These are phyloP conservation scores for Andrographis paniculata DNA, from an alignment of 305 asterid species.

Conservation along the genomic window DNA sequence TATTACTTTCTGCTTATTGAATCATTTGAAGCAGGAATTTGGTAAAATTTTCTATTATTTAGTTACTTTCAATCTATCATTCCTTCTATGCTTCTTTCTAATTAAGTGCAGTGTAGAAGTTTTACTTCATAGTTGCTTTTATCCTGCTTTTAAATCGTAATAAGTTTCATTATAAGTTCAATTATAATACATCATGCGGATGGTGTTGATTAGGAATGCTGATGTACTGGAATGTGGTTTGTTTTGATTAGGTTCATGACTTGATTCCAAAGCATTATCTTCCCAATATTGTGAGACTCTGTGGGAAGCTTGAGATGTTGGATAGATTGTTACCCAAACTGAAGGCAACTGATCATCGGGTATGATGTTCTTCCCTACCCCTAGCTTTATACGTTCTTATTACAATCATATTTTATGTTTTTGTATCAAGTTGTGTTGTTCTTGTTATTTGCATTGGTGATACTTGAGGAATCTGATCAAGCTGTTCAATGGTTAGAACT, in stretches of 20 bases:
- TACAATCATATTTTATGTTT: no score
- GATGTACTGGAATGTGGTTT: slow-evolving; percentile 6
- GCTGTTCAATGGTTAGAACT: no score
- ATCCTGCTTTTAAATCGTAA: neutral
- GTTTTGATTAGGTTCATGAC: slow-evolving; percentile 67
- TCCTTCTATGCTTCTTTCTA: neutral
- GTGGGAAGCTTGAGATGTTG: slow-evolving; percentile 99
- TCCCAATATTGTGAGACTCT: slow-evolving; percentile 75
- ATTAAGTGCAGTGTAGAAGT: slow-evolving; percentile 4
- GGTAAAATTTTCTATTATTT: slow-evolving; percentile 1
- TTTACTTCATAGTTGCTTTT: neutral
- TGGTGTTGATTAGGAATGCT: slow-evolving; percentile 5
- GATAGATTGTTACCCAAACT: slow-evolving; percentile 92
- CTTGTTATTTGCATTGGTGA: no score
- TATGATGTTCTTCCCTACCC: slow-evolving; percentile 16
- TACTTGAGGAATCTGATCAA: no score
- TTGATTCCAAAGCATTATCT: slow-evolving; percentile 86
- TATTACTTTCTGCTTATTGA: slow-evolving; percentile 11
- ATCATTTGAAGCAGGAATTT: slow-evolving; percentile 6
- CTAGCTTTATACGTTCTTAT: no score
- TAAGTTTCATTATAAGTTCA: neutral
- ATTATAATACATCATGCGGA: neutral
- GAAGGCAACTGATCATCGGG: slow-evolving; percentile 99
- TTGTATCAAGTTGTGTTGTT: no score
- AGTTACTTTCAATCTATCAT: neutral